A percentile compares a stretch with the other conserved stretches of the same genome.
phyloP scores from a whole-genome alignment of 148 eudicot genomes.

The Fagopyrum homotropicum region DNA sequence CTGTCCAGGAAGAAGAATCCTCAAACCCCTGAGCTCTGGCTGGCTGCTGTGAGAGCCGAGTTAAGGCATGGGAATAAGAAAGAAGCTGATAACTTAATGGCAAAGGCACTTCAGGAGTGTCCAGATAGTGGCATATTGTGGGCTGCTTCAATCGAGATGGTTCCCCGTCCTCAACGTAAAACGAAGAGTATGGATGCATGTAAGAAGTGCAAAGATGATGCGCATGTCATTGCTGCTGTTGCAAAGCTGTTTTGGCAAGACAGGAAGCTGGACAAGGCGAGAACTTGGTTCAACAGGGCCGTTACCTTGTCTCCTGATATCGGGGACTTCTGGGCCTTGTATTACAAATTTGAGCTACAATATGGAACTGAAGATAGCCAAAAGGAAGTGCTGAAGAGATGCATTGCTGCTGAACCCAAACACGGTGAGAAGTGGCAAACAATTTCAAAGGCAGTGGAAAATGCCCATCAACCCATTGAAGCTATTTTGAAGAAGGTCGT shows the following conservation, averaged over 20 bases:
- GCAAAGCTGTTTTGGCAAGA: conserved; percentile 91
- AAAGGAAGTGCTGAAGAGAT: conserved; percentile 72
- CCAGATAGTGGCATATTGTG: conserved; percentile 84
- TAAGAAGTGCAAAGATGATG: conserved; percentile 70
- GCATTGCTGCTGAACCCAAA: conserved; percentile 83
- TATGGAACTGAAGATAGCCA: conserved; percentile 80
- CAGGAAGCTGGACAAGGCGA: conserved; percentile 87
- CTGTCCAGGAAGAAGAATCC: conserved; percentile 88
- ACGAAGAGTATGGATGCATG: conserved; percentile 67
- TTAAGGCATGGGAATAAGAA: conserved; percentile 73
- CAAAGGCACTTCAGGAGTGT: conserved; percentile 92
- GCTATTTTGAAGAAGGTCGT: conserved; percentile 83
- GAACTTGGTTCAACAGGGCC: conserved; percentile 78
- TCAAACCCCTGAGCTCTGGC: conserved; percentile 81
- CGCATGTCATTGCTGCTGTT: conserved; percentile 74
- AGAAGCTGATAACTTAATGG: conserved; percentile 85
- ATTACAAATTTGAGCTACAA: conserved; percentile 74
- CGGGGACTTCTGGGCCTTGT: conserved; percentile 93
- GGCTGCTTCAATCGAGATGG: conserved; percentile 90
- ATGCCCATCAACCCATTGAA: conserved; percentile 82
- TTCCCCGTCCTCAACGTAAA: conserved; percentile 83
- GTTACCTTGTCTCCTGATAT: conserved; percentile 80
- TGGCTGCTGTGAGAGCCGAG: conserved; percentile 86
- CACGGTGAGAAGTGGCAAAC: conserved; percentile 95
- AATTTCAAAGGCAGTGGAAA: conserved; percentile 69